Evolutionary conservation across 768 basidiomycete species (phyloP), one percentile per base, ranked within the genome.

Genomic region (Pilatotrama ljubarskyi): DNA sequence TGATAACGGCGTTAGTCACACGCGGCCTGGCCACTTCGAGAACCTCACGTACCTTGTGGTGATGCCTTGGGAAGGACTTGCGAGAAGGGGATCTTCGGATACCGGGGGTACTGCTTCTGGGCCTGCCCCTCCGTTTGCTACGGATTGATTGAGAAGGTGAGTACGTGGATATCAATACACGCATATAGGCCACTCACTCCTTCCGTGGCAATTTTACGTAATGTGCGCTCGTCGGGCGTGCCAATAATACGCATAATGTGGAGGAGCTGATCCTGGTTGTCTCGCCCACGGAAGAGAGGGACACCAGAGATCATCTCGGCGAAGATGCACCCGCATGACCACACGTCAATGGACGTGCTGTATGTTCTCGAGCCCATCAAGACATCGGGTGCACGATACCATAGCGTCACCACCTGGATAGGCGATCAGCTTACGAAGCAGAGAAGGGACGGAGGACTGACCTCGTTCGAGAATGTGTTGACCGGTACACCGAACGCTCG

Each of bases 281-380:
- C 97, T 63, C 96, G 80, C 20, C 97, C 97, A 64, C 96, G 83
- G 82, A 99, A 99, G 26, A 99, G 82, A 25, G 97, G 97, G 5
- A 95, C 90, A 1, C 97, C 97, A 18, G 92, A 88, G 60, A 99
- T 98, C 96, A 99, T 98, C 76, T 99, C 97, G 18, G 97, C 96
- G 72, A 99, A 97, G 70, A 99, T 99, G 72, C 97, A 98, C 10
- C 97, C 97, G 58, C 94, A 96, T 14, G 93, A 95, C 97, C 97
- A 99, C 50, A 98, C 91, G 72, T 99, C 97, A 67, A 99, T 98
- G 29, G 92, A 94, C 2, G 97, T 98, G 77, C 90, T 95, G 73
- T 99, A 99, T 18, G 96, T 98, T 59, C 97, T 83, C 20, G 94
- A 96, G 51, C 97, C 97, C 64, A 99, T 84, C 24, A 99, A 84